Percentiles rank a stretch among this genome's conserved stretches.
Evolutionary conservation across 2,329 filamentous ascomycete species (phyloP).

Genomic region (Botrytis deweyae): DNA sequence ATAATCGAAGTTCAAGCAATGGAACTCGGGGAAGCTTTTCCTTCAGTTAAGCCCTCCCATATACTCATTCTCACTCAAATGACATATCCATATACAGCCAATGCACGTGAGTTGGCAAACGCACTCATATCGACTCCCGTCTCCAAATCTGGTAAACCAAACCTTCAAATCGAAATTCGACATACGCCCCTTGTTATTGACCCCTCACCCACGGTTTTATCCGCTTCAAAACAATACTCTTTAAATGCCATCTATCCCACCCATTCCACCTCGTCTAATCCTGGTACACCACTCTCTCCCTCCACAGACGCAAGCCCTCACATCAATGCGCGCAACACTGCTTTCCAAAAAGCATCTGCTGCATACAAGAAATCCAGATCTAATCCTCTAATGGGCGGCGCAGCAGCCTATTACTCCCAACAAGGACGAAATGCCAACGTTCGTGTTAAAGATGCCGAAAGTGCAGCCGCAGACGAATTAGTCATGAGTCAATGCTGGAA

Average conservation of each 20-base stretch:
- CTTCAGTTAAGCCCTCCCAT: conserved; percentile 48
- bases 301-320: conserved; percentile 22
- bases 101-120: conserved; percentile 59
- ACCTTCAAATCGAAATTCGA: conserved; percentile 36
- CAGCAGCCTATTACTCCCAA: conserved; percentile 72
- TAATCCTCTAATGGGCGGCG: conserved; percentile 71
- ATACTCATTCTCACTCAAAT: conserved; percentile 55
- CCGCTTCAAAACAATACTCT: conserved; percentile 16
- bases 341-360: conserved; percentile 56
- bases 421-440: conserved; percentile 64
- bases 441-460: conserved; percentile 56
- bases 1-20: conserved; percentile 50
- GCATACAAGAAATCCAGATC: conserved; percentile 64
- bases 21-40: conserved; percentile 55
- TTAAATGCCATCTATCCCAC: conserved; percentile 22
- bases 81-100: conserved; percentile 55
- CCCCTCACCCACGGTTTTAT: neutral
- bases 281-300: neutral
- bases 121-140: conserved; percentile 44
- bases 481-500: conserved; percentile 66
- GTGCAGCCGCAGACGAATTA: conserved; percentile 66
- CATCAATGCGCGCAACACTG: conserved; percentile 37
- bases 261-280: neutral
- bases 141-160: conserved; percentile 19
- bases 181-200: conserved; percentile 33